Evolutionary conservation across 495 filamentous ascomycete genomes (phyloP).

Genomic region (Hypoxylon cercidicola): DNA sequence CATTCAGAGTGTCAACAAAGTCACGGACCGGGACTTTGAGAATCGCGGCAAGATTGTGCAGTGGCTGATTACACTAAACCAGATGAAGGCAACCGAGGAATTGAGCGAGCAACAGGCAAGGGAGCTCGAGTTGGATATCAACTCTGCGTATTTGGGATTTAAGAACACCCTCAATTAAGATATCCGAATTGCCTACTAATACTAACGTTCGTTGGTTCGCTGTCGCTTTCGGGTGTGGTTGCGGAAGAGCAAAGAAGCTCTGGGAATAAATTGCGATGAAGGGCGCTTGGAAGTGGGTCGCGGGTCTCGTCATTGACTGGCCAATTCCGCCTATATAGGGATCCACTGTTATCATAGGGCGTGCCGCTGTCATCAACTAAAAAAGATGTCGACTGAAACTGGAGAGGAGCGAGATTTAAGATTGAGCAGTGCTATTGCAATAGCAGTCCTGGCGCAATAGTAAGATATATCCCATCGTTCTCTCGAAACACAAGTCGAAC

Average conservation of each 20-base stretch:
- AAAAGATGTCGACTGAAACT: slow-evolving; percentile 17
- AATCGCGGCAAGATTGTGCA: slow-evolving; percentile 95
- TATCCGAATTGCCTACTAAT: background rate
- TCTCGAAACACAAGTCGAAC: background rate
- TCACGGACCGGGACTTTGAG: slow-evolving; percentile 92
- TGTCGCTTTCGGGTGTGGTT: slow-evolving; percentile 1
- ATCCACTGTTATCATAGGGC: slow-evolving; percentile 31
- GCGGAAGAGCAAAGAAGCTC: slow-evolving; percentile 13
- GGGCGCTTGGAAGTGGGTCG: slow-evolving; percentile 15
- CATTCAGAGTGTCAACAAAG: slow-evolving; percentile 95
- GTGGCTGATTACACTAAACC: slow-evolving; percentile 96
- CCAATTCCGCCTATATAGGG: slow-evolving; percentile 1
- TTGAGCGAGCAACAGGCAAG: slow-evolving; percentile 86
- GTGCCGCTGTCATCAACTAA: slow-evolving; percentile 30
- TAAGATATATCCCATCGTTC: no score
- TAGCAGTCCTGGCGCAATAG: no score
- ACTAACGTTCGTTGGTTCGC: background rate
- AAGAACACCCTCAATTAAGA: slow-evolving; percentile 63
- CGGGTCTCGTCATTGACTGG: slow-evolving; percentile 20
- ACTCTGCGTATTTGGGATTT: slow-evolving; percentile 91
- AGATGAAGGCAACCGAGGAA: slow-evolving; percentile 95
- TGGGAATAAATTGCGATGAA: slow-evolving; percentile 9
- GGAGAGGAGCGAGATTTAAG: background rate
- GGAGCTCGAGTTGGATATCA: slow-evolving; percentile 88
- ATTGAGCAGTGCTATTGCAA: no score